A percentile compares a stretch with the other conserved stretches of the same genome.
phyloP scores from a whole-genome alignment of 228 moss, liverwort and hornwort genomes.

The Sphagnum fallax region DNA sequence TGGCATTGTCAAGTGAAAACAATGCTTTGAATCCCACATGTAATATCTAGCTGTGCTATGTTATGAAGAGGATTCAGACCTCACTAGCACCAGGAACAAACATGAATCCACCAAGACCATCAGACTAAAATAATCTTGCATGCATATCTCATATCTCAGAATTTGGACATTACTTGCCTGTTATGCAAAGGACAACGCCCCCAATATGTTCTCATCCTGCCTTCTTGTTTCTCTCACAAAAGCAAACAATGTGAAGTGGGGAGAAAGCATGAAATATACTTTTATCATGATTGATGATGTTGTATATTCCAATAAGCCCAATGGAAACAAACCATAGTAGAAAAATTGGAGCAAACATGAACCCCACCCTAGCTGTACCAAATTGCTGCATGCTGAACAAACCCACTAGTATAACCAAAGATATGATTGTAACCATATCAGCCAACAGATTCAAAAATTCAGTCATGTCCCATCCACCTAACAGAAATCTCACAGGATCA shows the following conservation, averaged over 20 bases:
- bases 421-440: constrained; percentile 24
- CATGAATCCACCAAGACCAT: not conserved
- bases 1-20: not conserved
- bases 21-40: not conserved
- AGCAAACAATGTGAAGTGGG: constrained; percentile 23
- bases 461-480: too few species aligned
- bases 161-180: constrained; percentile 13
- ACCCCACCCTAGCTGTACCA: constrained; percentile 39
- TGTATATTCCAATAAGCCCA: constrained; percentile 28
- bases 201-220: constrained; percentile 31
- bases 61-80: too few species aligned
- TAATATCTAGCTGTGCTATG: not conserved
- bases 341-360: constrained; percentile 30
- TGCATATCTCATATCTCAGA: not conserved
- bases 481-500: not conserved
- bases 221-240: constrained; percentile 19
- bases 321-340: constrained; percentile 32
- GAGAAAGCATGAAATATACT: constrained; percentile 22
- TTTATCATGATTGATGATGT: constrained; percentile 22
- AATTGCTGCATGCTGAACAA: constrained; percentile 30
- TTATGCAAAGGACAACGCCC: constrained; percentile 38
- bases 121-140: not conserved
- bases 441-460: not conserved
- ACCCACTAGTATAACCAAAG: constrained; percentile 20
- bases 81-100: too few species aligned